Base-by-base conservation (phyloP, 2,329 filamentous ascomycete species). In the Ascosphaera acerosa region DNA sequence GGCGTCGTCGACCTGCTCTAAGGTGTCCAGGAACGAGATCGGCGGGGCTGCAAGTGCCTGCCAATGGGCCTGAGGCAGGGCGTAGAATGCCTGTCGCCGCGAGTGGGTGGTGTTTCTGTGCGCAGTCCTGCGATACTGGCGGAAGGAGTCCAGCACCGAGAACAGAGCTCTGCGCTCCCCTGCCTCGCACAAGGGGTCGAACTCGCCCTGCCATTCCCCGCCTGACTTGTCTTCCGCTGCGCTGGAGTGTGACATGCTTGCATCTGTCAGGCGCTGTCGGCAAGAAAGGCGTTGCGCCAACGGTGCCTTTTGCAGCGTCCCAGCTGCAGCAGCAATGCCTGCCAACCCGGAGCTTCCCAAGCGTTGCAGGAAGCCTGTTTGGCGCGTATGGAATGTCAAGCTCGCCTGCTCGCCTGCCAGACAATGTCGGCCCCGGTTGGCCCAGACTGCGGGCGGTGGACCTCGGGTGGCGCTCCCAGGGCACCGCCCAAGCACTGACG, bases 51-150 rank as follows among this genome's bases (percentile, higher is more conserved):
- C 71, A 1, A 97, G 65, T 45, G 90, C 63, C 44, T 76, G 66
- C 70, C 80, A 87, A 48, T 97, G 82, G 2, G 64, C 58, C 35
- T 73, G 69, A 1, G 84, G 80, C 4, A 97, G 62, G 6, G 81
- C 76, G 50, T 94, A 97, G 53, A 97, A 92, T 10, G 80, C 75
- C 50, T 87, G 81, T 17, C 89, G 71, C 15, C 87, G 73, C 12
- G 82, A 64, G 50, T 94, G 84, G 3, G 84, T 94, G 39, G 76
- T 73, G 51, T 90, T 89, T 55, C 76, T 76, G 49, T 94, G 84
- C 4, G 82, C 76, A 15, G 70, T 66, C 43, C 72, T 75, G 39
- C 76, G 72, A 49, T 92, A 92, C 52, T 82, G n/a, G n/a, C 72
- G 64, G 51, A 87, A 94, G 7, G 84, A 92, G 55, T 91, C 80